These are phyloP conservation scores for Achlya hypogyna DNA, from an alignment of 352 stramenopile genomes.

Conservation along the genomic window DNA sequence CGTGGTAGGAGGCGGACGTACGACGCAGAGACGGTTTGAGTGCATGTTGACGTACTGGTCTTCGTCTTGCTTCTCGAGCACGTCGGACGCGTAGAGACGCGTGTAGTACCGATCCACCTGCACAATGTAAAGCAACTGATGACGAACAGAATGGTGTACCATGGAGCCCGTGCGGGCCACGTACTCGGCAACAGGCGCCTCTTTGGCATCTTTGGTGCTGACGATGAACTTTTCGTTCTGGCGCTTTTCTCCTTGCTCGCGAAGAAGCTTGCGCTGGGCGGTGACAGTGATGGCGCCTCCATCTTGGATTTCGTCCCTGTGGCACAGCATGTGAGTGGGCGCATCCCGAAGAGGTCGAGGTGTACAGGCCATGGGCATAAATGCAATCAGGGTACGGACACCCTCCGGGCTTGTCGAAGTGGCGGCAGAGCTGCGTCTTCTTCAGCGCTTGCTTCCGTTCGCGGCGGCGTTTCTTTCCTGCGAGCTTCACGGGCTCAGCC, in stretches of 20 bases:
- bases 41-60: conserved; percentile 87
- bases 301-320: conserved; percentile 46
- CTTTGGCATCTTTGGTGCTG: conserved; percentile 12
- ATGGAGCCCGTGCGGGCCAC: conserved; percentile 59
- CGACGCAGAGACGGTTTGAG: conserved; percentile 79
- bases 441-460: conserved; percentile 54
- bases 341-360: not conserved
- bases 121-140: too few species aligned
- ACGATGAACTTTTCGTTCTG: conserved; percentile 50
- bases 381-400: conserved; percentile 79
- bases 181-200: conserved; percentile 27
- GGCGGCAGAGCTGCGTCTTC: conserved; percentile 77
- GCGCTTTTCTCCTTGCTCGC: conserved; percentile 57
- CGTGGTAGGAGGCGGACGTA: conserved; percentile 6
- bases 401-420: conserved; percentile 74
- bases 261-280: conserved; percentile 71
- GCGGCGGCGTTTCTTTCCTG: conserved; percentile 51
- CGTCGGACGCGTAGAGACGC: conserved; percentile 72
- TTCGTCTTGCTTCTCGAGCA: conserved; percentile 50
- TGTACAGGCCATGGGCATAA: conserved; percentile 51
- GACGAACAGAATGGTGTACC: conserved; percentile 24
- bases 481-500: not conserved
- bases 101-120: conserved; percentile 85
- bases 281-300: conserved; percentile 44
- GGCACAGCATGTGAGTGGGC: not conserved